phyloP scores from a whole-genome alignment of 441 rosid species.

The Croton laevigatus region DNA sequence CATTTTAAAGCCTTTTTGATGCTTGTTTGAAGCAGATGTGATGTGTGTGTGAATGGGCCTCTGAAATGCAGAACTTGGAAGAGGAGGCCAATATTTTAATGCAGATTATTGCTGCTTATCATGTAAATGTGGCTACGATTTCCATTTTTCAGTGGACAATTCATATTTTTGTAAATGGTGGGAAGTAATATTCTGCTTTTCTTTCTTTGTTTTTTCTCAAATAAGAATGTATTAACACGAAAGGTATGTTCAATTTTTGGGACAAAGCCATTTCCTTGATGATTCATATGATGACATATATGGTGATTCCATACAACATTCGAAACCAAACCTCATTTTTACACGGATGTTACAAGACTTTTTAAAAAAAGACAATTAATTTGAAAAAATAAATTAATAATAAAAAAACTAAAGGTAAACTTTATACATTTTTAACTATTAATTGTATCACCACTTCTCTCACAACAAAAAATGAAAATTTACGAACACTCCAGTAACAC shows the following conservation, averaged over 20 bases:
- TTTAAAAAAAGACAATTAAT: too few species aligned
- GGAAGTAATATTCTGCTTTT: too few species aligned
- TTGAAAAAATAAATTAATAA: too few species aligned
- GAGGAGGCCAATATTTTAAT: slow-evolving; percentile 65
- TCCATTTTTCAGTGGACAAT: not conserved
- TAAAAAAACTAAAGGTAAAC: too few species aligned
- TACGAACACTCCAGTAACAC: not conserved
- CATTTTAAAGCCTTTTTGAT: slow-evolving; percentile 10
- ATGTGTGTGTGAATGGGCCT: slow-evolving; percentile 67
- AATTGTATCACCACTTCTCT: too few species aligned
- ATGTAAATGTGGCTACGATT: slow-evolving; percentile 36
- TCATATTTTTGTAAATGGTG: too few species aligned
- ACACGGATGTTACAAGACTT: too few species aligned
- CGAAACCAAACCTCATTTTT: slow-evolving; percentile 64
- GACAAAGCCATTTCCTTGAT: slow-evolving; percentile 25
- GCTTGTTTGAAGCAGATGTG: slow-evolving; percentile 56
- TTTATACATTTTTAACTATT: too few species aligned
- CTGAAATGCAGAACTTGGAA: slow-evolving; percentile 52
- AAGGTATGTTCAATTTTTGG: slow-evolving; percentile 36
- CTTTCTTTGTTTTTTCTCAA: not conserved
- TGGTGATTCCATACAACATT: slow-evolving; percentile 25
- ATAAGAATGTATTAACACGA: not conserved
- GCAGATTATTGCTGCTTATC: slow-evolving; percentile 59
- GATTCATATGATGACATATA: slow-evolving; percentile 45
- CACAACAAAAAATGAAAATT: too few species aligned